A percentile compares a stretch with the other conserved stretches of the same genome.
Evolutionary conservation across 192 early-diverging fungal species (phyloP).

Genomic region (Backusella psychrophila): DNA sequence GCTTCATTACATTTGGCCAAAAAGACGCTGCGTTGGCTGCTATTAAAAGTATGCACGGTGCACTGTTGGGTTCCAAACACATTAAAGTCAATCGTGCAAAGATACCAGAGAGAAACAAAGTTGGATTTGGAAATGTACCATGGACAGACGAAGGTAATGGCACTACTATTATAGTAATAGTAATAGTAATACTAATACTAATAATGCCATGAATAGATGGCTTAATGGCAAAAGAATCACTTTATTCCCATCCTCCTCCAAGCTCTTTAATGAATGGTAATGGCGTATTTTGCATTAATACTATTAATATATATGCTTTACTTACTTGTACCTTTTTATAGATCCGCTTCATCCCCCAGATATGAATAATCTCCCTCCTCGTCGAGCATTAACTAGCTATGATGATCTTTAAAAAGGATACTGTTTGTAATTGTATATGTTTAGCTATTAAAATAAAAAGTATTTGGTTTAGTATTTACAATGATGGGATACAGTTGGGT

Average conservation of each 20-base stretch:
- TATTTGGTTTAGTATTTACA: too few species aligned
- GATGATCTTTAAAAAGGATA: slow-evolving; percentile 16
- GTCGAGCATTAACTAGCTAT: slow-evolving; percentile 22
- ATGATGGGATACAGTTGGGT: too few species aligned
- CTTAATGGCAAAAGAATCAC: slow-evolving; percentile 16
- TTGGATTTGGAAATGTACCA: slow-evolving; percentile 50
- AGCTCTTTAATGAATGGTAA: background rate
- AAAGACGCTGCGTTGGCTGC: slow-evolving; percentile 39
- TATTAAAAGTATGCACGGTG: slow-evolving; percentile 46
- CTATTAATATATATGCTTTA: too few species aligned
- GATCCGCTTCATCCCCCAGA: slow-evolving; percentile 1
- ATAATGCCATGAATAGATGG: slow-evolving; percentile 4
- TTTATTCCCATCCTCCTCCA: background rate
- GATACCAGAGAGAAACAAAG: slow-evolving; percentile 51
- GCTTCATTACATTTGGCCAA: slow-evolving; percentile 48
- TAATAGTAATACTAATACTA: too few species aligned
- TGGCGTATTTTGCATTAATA: background rate
- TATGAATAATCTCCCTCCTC: background rate
- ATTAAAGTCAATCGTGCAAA: slow-evolving; percentile 52
- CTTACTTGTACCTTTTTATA: background rate
- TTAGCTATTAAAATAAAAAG: background rate
- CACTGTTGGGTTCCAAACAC: slow-evolving; percentile 31
- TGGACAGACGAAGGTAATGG: slow-evolving; percentile 48
- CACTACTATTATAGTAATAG: too few species aligned
- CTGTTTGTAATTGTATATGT: background rate